These are phyloP conservation scores for Xylaria sp. DNA, from an alignment of 2,329 filamentous ascomycete genomes.

Conservation along the genomic window DNA sequence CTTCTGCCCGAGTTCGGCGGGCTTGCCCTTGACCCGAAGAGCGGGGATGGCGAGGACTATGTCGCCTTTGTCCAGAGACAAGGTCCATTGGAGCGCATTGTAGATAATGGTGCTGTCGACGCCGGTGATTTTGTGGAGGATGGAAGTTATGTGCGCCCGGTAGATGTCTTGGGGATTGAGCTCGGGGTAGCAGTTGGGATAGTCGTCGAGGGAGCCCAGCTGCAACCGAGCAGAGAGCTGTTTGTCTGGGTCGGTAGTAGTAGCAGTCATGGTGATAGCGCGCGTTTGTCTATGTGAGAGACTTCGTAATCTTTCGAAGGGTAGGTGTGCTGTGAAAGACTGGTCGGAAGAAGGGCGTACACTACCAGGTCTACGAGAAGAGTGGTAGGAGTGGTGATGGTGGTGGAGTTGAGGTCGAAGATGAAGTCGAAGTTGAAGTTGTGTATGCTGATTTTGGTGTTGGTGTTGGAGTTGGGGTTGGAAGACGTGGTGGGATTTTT, in stretches of 20 bases:
- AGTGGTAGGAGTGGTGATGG: neutral
- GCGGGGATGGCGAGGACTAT: conserved; percentile 81
- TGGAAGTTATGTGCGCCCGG: conserved; percentile 77
- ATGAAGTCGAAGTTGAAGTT: neutral
- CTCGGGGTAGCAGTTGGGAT: conserved; percentile 70
- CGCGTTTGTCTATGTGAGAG: conserved; percentile 24
- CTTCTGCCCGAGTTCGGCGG: conserved; percentile 68
- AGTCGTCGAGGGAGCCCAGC: conserved; percentile 52
- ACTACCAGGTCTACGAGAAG: neutral
- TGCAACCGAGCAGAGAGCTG: conserved; percentile 42
- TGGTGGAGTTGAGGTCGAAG: too few species aligned
- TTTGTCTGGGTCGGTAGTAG: conserved; percentile 38
- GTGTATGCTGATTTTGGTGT: neutral
- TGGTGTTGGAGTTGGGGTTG: conserved; percentile 4
- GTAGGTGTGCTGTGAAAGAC: neutral
- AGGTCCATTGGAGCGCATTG: conserved; percentile 80
- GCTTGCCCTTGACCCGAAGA: conserved; percentile 80
- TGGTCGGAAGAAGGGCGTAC: neutral
- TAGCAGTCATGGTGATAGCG: conserved; percentile 39
- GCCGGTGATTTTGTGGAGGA: conserved; percentile 74
- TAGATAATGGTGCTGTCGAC: conserved; percentile 78
- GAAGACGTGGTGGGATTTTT: conserved; percentile 16
- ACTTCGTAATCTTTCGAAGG: neutral
- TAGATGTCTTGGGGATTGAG: conserved; percentile 83
- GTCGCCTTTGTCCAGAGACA: conserved; percentile 83